Conservation (phyloP, 306 rosid species). For the Oxytropis ochrocephala region DNA sequence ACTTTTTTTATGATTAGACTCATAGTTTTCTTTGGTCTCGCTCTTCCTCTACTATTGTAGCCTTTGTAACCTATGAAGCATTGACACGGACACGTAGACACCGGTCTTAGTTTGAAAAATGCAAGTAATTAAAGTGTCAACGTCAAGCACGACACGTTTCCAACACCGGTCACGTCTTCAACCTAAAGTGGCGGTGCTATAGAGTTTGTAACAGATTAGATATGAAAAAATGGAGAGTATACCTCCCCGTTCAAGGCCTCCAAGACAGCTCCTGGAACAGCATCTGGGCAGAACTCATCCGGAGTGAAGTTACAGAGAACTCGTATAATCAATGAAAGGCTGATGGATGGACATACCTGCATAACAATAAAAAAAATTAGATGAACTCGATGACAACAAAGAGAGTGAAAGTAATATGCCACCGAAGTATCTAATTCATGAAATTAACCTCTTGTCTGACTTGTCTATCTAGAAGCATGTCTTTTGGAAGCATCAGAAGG, state of each 20-base stretch:
- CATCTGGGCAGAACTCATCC: constrained; percentile 94
- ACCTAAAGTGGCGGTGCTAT: no score
- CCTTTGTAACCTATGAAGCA: no score
- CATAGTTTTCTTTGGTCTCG: no score
- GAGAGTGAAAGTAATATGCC: background rate
- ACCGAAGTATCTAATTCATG: background rate
- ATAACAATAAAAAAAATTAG: constrained; percentile 5
- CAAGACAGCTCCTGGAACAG: constrained; percentile 83
- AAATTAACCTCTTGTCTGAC: constrained; percentile 78
- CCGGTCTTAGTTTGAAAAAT: no score
- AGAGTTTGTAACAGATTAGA: background rate
- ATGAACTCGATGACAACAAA: constrained; percentile 3
- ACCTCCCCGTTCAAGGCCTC: constrained; percentile 90
- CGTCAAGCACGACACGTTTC: no score
- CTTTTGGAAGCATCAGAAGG: constrained; percentile 98
- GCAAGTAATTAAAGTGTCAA: no score
- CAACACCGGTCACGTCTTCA: no score
- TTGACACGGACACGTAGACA: no score
- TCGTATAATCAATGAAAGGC: constrained; percentile 66
- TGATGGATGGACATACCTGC: constrained; percentile 86
- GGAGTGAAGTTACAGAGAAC: constrained; percentile 97
- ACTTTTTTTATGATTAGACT: no score
- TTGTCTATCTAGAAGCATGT: constrained; percentile 75
- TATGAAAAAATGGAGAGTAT: constrained; percentile 6
- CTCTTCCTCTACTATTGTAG: no score